Evolutionary conservation across 495 filamentous ascomycete genomes (phyloP), one percentile per base, ranked within the genome.

Genomic region (Haplographium delicatum): DNA sequence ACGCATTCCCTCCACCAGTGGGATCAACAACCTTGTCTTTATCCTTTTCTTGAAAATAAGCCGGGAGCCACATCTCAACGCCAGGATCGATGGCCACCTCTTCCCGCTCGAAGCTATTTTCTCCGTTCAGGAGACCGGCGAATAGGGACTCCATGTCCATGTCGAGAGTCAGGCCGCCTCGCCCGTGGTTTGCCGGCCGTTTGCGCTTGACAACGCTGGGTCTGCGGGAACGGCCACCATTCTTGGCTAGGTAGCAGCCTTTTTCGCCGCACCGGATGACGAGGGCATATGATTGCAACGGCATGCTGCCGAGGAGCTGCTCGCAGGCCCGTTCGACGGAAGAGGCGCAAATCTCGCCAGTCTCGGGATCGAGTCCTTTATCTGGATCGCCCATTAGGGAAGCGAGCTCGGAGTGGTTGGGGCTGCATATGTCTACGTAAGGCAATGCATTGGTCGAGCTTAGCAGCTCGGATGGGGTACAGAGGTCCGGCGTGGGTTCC

Each of bases 1-100:
- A 98, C 0, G 85, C 83, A 64, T 98, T 98, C 0, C 93, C 93
- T 18, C 91, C 93, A n/a, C 93, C 93, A 0, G 93, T 98, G 0
- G 91, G 91, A 65, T 98, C 93, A 13, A 94, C 69, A 6, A 97
- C 88, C 49, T 50, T 28, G n/a, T 47, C 33, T 10, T 30, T 37
- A n/a, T 43, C 74, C 3, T 75, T 71, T 8, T 68, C 66, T 0
- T 65, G 42, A 46, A 78, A 73, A 54, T 73, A 80, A 0, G 80
- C 71, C 8, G 80, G 78, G 16, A 83, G 51, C 79, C 79, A 82
- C 27, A 62, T 66, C 63, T 76, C 75, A 5, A 78, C 48, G n/a
- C 76, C 75, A 0, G 72, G 68, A 45, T 78, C 74, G 33, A 75
- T 67, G 42, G 70, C 71, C 44, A 88, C 75, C 54, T 86, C 81